These are phyloP conservation scores for Alternaria ethzedia DNA, from an alignment of 2,329 filamentous ascomycete species.

Conservation along the genomic window DNA sequence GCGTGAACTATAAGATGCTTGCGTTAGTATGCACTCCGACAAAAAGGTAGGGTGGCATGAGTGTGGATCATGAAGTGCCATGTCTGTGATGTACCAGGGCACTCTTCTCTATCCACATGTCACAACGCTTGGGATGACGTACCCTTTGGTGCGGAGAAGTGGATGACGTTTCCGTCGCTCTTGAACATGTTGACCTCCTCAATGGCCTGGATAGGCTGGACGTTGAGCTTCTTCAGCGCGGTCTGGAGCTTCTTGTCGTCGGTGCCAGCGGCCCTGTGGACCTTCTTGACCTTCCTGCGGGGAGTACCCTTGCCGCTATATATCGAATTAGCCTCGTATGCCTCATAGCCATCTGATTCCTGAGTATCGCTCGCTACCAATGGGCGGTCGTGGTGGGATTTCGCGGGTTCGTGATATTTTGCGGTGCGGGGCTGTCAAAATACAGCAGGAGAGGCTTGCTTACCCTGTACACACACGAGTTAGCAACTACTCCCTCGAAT, in stretches of 20 bases:
- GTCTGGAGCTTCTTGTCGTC: conserved; percentile 99
- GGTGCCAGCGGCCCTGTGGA: conserved; percentile 87
- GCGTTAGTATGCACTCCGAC: conserved; percentile 14
- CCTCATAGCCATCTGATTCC: not conserved
- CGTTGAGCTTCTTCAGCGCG: conserved; percentile 98
- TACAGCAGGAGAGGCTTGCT: conserved; percentile 29
- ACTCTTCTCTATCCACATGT: not conserved
- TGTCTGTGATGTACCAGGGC: not conserved
- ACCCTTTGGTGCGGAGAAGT: conserved; percentile 99
- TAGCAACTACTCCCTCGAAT: conserved; percentile 25
- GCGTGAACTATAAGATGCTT: conserved; percentile 75
- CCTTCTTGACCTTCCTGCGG: conserved; percentile 97
- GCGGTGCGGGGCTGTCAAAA: conserved; percentile 28
- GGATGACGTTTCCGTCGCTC: conserved; percentile 99
- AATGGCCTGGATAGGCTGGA: conserved; percentile 98
- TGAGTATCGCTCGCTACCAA: not conserved
- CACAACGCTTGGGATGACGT: conserved; percentile 43
- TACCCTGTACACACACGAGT: conserved; percentile 37
- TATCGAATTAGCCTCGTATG: conserved; percentile 33
- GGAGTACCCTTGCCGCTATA: conserved; percentile 94
- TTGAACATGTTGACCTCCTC: conserved; percentile 99
- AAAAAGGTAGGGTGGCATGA: not conserved
- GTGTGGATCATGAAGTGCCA: not conserved
- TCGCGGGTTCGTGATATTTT: conserved; percentile 8
- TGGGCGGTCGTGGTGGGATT: conserved; percentile 3